A percentile compares a stretch with the other conserved stretches of the same genome.
Conservation (phyloP, 2,329 filamentous ascomycete species). For the Sporothrix schenckii region DNA sequence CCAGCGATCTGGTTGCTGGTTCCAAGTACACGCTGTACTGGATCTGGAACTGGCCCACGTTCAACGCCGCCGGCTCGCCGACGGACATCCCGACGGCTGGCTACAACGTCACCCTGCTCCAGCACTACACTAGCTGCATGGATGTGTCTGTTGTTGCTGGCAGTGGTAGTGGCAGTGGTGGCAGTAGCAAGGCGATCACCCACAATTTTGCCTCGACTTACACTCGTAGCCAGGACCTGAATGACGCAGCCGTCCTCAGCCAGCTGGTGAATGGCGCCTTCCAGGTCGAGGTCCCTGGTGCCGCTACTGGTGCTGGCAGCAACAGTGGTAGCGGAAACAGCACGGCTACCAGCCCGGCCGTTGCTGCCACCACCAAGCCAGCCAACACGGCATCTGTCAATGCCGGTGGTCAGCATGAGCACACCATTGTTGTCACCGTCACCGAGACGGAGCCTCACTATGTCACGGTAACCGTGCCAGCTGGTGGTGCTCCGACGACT, state of each 20-base stretch:
- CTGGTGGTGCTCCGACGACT: background rate
- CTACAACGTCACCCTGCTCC: slow-evolving; percentile 40
- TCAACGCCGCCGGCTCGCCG: slow-evolving; percentile 45
- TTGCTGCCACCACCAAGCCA: slow-evolving; percentile 35
- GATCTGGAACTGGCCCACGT: slow-evolving; percentile 91
- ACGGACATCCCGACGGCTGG: slow-evolving; percentile 44
- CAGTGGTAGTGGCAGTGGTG: background rate
- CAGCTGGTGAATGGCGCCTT: slow-evolving; percentile 52
- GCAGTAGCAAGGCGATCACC: slow-evolving; percentile 26
- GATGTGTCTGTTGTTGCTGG: slow-evolving; percentile 42
- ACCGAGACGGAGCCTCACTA: slow-evolving; percentile 42
- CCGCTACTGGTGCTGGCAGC: slow-evolving; percentile 7
- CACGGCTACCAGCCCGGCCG: slow-evolving; percentile 32
- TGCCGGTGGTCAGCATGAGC: no score
- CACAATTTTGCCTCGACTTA: slow-evolving; percentile 40
- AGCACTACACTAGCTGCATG: slow-evolving; percentile 51
- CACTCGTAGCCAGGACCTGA: slow-evolving; percentile 46
- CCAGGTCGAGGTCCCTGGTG: slow-evolving; percentile 47
- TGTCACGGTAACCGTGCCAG: slow-evolving; percentile 31
- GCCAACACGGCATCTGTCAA: no score
- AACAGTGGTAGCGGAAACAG: slow-evolving; percentile 29
- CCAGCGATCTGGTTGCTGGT: slow-evolving; percentile 62
- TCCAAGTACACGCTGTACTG: slow-evolving; percentile 83
- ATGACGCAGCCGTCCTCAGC: slow-evolving; percentile 49
- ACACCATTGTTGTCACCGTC: slow-evolving; percentile 44